phyloP scores from a whole-genome alignment of 768 basidiomycete genomes.

The Megacollybia marginata region DNA sequence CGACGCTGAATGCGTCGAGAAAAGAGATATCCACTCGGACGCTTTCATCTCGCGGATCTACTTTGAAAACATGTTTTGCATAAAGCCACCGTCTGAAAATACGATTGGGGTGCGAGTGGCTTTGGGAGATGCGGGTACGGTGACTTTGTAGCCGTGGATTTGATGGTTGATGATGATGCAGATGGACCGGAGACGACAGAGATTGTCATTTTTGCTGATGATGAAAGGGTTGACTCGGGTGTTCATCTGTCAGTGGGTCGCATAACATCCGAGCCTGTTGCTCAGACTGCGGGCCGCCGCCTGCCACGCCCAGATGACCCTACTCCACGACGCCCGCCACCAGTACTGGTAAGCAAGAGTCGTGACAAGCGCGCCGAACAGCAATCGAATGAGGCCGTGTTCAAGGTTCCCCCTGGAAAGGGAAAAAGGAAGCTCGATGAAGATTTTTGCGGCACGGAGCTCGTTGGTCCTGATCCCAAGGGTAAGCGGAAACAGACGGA shows the following conservation, averaged over 20 bases:
- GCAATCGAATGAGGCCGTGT: constrained; percentile 7
- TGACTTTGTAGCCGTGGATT: neutral
- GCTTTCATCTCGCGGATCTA: constrained; percentile 56
- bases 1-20: neutral
- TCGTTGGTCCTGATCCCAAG: constrained; percentile 15
- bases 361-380: constrained; percentile 1
- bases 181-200: constrained; percentile 67
- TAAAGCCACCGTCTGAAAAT: constrained; percentile 30
- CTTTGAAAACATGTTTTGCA: constrained; percentile 65
- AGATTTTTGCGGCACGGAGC: constrained; percentile 17
- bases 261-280: constrained; percentile 36
- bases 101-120: constrained; percentile 59
- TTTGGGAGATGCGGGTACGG: constrained; percentile 59
- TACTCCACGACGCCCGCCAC: constrained; percentile 63
- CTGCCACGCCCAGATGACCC: constrained; percentile 72
- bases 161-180: constrained; percentile 14
- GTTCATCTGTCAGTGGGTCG: constrained; percentile 52
- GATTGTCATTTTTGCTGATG: constrained; percentile 45
- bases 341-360: constrained; percentile 19
- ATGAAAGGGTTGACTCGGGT: constrained; percentile 21
- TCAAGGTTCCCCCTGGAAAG: constrained; percentile 45
- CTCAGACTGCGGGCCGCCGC: constrained; percentile 23
- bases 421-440: constrained; percentile 27
- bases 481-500: constrained; percentile 17
- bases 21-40: constrained; percentile 63